Evolutionary conservation across 2,329 filamentous ascomycete genomes (phyloP).

Genomic region (Torrubiella hemipterigena): DNA sequence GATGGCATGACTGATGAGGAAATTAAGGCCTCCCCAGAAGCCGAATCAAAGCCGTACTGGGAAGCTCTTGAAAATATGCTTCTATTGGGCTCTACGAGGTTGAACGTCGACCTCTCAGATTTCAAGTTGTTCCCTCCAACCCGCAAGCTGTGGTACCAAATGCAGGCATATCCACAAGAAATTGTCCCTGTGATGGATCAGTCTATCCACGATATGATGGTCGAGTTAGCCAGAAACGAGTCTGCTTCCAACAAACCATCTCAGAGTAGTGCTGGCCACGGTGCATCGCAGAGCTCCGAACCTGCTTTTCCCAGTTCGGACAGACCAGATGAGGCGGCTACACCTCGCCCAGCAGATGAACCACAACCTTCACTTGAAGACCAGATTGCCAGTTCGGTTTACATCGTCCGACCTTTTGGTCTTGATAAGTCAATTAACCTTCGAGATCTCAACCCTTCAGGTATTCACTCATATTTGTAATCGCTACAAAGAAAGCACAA

Average conservation of each 20-base stretch:
- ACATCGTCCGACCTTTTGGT: slow-evolving; percentile 81
- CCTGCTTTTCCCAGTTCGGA: slow-evolving; percentile 74
- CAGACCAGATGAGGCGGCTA: slow-evolving; percentile 35
- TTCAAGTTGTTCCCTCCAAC: slow-evolving; percentile 89
- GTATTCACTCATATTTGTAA: slow-evolving; percentile 22
- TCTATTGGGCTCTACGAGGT: slow-evolving; percentile 66
- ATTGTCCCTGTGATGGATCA: slow-evolving; percentile 96
- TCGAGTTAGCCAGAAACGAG: slow-evolving; percentile 74
- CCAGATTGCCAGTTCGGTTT: slow-evolving; percentile 68
- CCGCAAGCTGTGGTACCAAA: slow-evolving; percentile 87
- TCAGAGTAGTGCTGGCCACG: slow-evolving; percentile 41
- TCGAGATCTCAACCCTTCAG: slow-evolving; percentile 83
- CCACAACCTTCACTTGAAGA: slow-evolving; percentile 54
- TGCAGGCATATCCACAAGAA: slow-evolving; percentile 89
- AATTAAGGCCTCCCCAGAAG: slow-evolving; percentile 55
- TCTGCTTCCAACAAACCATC: slow-evolving; percentile 55
- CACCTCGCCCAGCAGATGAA: slow-evolving; percentile 27
- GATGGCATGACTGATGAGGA: slow-evolving; percentile 75
- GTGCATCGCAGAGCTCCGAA: slow-evolving; percentile 53
- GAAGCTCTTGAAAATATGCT: slow-evolving; percentile 85
- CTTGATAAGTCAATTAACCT: slow-evolving; percentile 81
- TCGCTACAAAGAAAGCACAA: not conserved
- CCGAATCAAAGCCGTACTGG: slow-evolving; percentile 71
- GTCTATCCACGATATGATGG: slow-evolving; percentile 82
- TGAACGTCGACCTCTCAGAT: slow-evolving; percentile 83